phyloP scores from a whole-genome alignment of 306 rosid genomes.

The Cucumis cinereus region DNA sequence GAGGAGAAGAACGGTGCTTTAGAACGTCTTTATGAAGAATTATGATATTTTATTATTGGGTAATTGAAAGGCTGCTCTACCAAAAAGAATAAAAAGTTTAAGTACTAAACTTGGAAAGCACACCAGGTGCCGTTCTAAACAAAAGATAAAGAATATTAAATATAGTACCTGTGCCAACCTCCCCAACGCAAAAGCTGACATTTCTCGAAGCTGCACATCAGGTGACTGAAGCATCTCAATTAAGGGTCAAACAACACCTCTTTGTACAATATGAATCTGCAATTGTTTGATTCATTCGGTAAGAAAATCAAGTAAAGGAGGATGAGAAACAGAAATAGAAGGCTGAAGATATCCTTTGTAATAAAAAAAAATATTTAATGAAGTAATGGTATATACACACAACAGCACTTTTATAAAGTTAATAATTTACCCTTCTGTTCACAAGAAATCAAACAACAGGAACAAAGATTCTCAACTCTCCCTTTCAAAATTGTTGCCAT shows the following conservation, averaged over 20 bases:
- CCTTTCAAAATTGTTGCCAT: neutral
- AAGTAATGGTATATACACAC: neutral
- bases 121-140: neutral
- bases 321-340: neutral
- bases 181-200: constrained; percentile 99
- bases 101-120: neutral
- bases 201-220: constrained; percentile 85
- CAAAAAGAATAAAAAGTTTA: neutral
- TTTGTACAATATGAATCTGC: constrained; percentile 94
- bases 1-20: neutral
- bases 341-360: neutral
- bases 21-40: neutral
- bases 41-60: neutral
- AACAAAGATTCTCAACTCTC: neutral
- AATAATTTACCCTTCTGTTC: neutral
- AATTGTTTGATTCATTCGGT: neutral
- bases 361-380: neutral
- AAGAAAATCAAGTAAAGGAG: neutral
- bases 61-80: neutral
- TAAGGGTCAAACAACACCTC: constrained; percentile 96
- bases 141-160: neutral
- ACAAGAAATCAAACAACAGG: neutral
- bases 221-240: constrained; percentile 97
- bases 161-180: constrained; percentile 84
- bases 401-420: neutral